Evolutionary conservation across 495 filamentous ascomycete species (phyloP).

Genomic region (Aspergillus sclerotioniger): DNA sequence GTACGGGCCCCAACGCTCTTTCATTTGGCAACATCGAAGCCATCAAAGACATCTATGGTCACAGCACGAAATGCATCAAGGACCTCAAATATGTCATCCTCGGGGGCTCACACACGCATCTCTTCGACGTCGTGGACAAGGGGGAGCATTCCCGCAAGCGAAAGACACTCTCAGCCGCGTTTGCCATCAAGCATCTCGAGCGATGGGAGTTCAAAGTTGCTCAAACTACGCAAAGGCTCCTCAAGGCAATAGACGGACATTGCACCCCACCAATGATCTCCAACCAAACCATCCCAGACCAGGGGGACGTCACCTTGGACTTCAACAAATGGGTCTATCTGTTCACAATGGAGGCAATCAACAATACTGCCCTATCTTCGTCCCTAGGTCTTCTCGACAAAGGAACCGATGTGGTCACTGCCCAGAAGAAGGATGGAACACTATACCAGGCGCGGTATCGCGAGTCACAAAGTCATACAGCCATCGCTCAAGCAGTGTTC

Average conservation of each 20-base stretch:
- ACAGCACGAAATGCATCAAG: conserved; percentile 50
- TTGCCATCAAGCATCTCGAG: conserved; percentile 54
- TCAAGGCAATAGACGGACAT: conserved; percentile 38
- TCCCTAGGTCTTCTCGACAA: conserved; percentile 50
- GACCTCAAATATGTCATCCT: conserved; percentile 43
- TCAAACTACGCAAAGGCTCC: conserved; percentile 45
- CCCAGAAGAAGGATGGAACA: conserved; percentile 41
- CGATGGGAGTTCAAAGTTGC: conserved; percentile 56
- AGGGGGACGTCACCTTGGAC: conserved; percentile 34
- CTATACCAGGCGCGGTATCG: conserved; percentile 45
- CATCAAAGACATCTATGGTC: conserved; percentile 58
- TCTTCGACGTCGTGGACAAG: conserved; percentile 47
- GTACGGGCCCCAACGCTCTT: conserved; percentile 51
- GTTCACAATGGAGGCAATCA: conserved; percentile 51
- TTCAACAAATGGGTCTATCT: conserved; percentile 44
- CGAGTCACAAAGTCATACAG: conserved; percentile 31
- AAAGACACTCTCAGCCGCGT: conserved; percentile 49
- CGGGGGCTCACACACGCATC: conserved; percentile 41
- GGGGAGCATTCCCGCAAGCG: conserved; percentile 49
- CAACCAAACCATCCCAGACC: conserved; percentile 23
- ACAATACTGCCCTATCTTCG: conserved; percentile 51
- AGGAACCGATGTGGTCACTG: conserved; percentile 41
- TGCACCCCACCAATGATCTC: conserved; percentile 28
- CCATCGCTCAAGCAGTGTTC: conserved; percentile 27
- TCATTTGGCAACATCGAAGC: conserved; percentile 46